These are phyloP conservation scores for Saccharum spontaneum DNA, from an alignment of 176 grass and related monocot genomes.

Conservation along the genomic window DNA sequence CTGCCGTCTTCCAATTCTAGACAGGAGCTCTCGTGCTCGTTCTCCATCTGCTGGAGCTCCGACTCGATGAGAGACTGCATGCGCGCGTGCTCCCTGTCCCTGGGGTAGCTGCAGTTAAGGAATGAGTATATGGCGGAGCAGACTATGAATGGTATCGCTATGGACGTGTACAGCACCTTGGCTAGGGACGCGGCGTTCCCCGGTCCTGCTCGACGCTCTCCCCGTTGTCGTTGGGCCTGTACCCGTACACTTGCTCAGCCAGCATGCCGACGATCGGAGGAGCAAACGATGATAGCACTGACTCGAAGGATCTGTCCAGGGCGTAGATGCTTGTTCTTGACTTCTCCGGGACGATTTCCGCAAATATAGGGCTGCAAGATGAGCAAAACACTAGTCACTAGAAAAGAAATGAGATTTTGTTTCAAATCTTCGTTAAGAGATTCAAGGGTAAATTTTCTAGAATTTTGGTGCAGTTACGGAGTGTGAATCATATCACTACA, in stretches of 20 bases:
- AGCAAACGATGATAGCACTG: constrained; percentile 75
- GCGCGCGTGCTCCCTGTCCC: constrained; percentile 75
- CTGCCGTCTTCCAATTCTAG: constrained; percentile 38
- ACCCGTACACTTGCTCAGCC: constrained; percentile 68
- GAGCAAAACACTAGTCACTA: background rate
- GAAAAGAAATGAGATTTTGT: background rate
- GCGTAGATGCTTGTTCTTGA: constrained; percentile 91
- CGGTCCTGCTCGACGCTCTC: constrained; percentile 39
- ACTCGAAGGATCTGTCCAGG: constrained; percentile 76
- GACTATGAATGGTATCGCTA: constrained; percentile 61
- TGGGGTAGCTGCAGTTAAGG: constrained; percentile 78
- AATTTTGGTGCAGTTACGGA: too few species aligned
- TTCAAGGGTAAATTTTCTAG: background rate
- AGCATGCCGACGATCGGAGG: constrained; percentile 75
- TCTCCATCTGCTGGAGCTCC: constrained; percentile 74
- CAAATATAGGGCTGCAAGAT: constrained; percentile 85
- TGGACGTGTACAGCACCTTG: constrained; percentile 81
- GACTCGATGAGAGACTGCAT: constrained; percentile 70
- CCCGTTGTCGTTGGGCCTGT: constrained; percentile 49
- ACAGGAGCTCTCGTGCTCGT: background rate
- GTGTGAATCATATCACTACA: too few species aligned
- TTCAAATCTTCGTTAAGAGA: background rate
- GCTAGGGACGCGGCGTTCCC: constrained; percentile 75
- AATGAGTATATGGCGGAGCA: constrained; percentile 85
- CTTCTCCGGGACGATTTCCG: constrained; percentile 87